Evolutionary conservation across 139 green algal species (phyloP), one percentile per base, ranked within the genome.

Genomic region (Micractinium sp.): DNA sequence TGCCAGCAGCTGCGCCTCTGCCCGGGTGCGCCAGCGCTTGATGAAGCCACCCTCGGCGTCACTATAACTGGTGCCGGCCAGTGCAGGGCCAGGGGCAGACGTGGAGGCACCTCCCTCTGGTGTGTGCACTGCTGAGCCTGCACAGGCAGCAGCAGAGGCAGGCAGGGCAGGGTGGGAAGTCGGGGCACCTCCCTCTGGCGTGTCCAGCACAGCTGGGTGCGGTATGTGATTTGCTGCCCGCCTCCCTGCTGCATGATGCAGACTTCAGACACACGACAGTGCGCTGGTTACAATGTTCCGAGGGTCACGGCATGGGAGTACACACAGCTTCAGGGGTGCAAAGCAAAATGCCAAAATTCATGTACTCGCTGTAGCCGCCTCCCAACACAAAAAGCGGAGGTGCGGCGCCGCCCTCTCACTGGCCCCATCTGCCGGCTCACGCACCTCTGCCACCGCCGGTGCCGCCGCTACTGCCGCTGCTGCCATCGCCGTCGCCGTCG

Each of bases 1-100:
- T 0, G 94, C 94, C 38, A 99, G 88, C 60, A 97, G 87, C 82
- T 89, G 71, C 1, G 67, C 83, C 83, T 87, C 83, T 33, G 83
- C 67, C 36, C 83, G 66, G 1, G 83, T 87, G 83, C 83, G 83
- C 83, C 83, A 87, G 35, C 39, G 38, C 82, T 79, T 66, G 38
- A 87, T 66, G 13, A 80, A 80, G 1, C 3, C 74, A 27, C 53
- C 74, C 16, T 38, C 74, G 15, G 14, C 47, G 9, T 56, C 9
- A 56, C 47, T 56, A 56, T 5, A 56, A 56, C 47, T 56, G 9
- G 47, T 9, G 47, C 47, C 9, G 47, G 9, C 47, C 47, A 56
- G 47, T 56, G 47, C 38, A 13, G 69, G 60, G 38, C 85, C 77
- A 16, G 73, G 77, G 5, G 73, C 23, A 12, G 77, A 67, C 38